Evolutionary conservation across 495 filamentous ascomycete genomes (phyloP), one percentile per base, ranked within the genome.

Genomic region (Cladorrhinum samala): DNA sequence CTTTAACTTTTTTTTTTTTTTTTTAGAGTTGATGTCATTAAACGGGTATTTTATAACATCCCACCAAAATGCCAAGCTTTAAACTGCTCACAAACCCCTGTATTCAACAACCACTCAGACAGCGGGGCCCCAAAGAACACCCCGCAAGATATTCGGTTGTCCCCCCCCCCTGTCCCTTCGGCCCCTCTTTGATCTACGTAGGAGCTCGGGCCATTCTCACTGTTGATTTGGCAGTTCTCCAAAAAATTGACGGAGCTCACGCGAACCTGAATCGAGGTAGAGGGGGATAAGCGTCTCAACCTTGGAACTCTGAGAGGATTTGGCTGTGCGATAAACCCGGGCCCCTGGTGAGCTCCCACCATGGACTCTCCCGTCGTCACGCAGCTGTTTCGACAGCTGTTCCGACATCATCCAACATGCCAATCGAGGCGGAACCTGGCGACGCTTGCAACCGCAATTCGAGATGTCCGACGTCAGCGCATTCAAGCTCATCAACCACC

Each of bases 281-380:
- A 45, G 23, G 42, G 17, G 21, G 18, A 19, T 19, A 45, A 45
- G 27, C 27, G 18, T 21, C 17, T 7, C 17, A 23, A 45, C 42
- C 20, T 19, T 24, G 20, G 20, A 45, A 45, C 18, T 9, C 21
- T 45, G 19, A 9, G 17, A 18, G 20, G 39, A 41, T 41, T 41
- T 18, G n/a, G n/a, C n/a, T n/a, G n/a, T n/a, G n/a, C n/a, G n/a
- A n/a, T n/a, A n/a, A n/a, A n/a, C n/a, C n/a, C n/a, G n/a, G n/a
- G n/a, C n/a, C n/a, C n/a, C n/a, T n/a, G n/a, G n/a, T n/a, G n/a
- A n/a, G n/a, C n/a, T n/a, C n/a, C n/a, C n/a, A 59, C 40, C 46
- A 97, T 97, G 92, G 91, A 96, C 72, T 90, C 89, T 19, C 83
- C 84, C 36, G 66, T 87, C 40, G 75, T 92, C 54, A 81, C 77